Base-by-base conservation (phyloP, 805 yeast genomes). In the Lipomyces yamadae region DNA sequence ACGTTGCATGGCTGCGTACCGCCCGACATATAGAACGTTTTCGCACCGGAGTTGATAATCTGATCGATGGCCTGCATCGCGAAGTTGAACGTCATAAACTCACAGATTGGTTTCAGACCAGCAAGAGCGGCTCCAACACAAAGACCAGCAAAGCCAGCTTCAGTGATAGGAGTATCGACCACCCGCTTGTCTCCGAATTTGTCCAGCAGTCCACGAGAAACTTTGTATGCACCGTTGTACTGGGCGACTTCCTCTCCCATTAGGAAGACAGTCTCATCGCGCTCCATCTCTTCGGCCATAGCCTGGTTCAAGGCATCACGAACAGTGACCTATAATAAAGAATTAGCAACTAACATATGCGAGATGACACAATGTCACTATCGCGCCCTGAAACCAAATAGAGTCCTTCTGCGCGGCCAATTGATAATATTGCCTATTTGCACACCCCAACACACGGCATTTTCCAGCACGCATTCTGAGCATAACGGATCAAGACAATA, bases 1-100 rank as follows among this genome's bases (percentile, higher is more conserved):
- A 94, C 91, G 82, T 91, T 93, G 85, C 98, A 93, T 70, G 94
- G 94, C 82, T 93, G 97, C 71, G 88, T 90, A 84, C 99, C 99
- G 80, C 99, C 99, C 71, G 97, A 91, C 99, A 95, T 95, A 84
- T 95, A 95, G 81, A 88, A 92, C 60, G 99, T 95, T 85, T 94
- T 95, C 71, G 98, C 99, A 62, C 98, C 98, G 65, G 98, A 93
- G 86, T 95, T 95, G 81, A 95, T 86, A 81, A 95, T 95, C 75
- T 95, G 98, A 81, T 95, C 99, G 78, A 95, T 95, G 73, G 99
- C 90, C 84, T 95, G 99, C 99, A 95, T 94, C 76, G 99, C 98
- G 79, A 95, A 95, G 86, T 95, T 95, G 84, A 94, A 92, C 32
- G 98, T 94, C 99, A 95, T 95, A 82, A 95, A 95, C 83, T 95